Evolutionary conservation across 208 protist genomes (phyloP).

Genomic region (Leishmania tropica): DNA sequence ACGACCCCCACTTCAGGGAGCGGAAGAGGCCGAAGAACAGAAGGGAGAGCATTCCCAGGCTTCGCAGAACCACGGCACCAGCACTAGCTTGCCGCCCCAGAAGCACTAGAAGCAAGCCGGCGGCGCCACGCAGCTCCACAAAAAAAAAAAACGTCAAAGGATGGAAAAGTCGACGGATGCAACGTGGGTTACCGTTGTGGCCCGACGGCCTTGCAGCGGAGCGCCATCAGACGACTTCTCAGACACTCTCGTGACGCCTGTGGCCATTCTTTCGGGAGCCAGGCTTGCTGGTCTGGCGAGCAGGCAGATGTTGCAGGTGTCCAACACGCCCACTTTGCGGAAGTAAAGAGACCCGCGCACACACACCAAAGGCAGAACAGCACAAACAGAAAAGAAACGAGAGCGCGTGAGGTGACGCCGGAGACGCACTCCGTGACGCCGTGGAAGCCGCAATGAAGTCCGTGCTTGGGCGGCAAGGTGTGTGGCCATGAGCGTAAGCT

Average conservation of each 20-base stretch:
- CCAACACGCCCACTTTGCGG: background rate
- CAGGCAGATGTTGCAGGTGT: background rate
- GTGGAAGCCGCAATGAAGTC: background rate
- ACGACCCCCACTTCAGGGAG: too few species aligned
- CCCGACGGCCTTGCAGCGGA: background rate
- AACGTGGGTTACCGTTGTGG: background rate
- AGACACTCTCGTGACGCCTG: too few species aligned
- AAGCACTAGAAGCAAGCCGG: too few species aligned
- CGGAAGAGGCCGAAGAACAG: too few species aligned
- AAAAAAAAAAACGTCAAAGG: too few species aligned
- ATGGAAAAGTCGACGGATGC: too few species aligned
- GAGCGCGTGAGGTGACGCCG: background rate
- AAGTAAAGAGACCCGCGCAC: background rate
- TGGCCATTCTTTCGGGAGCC: background rate
- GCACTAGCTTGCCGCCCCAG: too few species aligned
- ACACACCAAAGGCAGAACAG: background rate
- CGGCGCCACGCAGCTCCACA: too few species aligned
- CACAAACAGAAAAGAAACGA: background rate
- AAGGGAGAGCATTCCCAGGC: too few species aligned
- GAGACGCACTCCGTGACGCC: background rate
- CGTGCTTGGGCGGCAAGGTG: background rate
- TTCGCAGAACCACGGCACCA: too few species aligned
- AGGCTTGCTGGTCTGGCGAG: background rate
- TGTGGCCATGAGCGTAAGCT: background rate
- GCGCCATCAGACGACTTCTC: background rate